Percentiles rank a stretch among this genome's conserved stretches.
These are phyloP conservation scores for Penicillium sp. DNA, from an alignment of 2,329 filamentous ascomycete species.

Conservation along the genomic window DNA sequence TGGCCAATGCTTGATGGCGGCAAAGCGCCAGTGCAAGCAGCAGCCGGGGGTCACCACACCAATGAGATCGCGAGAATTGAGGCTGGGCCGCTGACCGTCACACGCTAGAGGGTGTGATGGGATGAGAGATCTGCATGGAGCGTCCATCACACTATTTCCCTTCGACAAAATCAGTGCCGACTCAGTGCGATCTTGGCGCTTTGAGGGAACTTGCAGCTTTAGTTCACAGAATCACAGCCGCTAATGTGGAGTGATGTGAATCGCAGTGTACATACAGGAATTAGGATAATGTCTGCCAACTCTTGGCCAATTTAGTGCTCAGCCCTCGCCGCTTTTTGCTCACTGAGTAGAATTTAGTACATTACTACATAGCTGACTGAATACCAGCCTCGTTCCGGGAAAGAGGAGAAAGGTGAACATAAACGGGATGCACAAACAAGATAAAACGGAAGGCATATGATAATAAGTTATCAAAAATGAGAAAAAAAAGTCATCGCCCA, in stretches of 20 bases:
- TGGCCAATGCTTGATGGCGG: conserved; percentile 34
- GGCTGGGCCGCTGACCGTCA: conserved; percentile 29
- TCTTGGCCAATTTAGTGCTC: too few species aligned
- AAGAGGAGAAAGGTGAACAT: too few species aligned
- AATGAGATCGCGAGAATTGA: conserved; percentile 25
- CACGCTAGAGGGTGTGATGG: conserved; percentile 37
- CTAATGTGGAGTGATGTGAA: conserved; percentile 11
- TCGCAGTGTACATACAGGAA: conserved; percentile 3
- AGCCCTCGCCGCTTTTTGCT: too few species aligned
- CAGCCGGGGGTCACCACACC: conserved; percentile 23
- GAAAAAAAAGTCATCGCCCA: too few species aligned
- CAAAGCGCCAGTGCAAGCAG: conserved; percentile 34
- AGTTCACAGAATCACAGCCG: conserved; percentile 11
- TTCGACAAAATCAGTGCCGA: neutral
- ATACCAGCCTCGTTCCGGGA: too few species aligned
- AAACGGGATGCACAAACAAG: too few species aligned
- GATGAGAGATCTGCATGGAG: conserved; percentile 27
- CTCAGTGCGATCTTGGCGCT: neutral
- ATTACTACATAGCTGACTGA: too few species aligned
- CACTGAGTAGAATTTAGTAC: too few species aligned
- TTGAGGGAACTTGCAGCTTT: conserved; percentile 6
- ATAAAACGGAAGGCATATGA: neutral
- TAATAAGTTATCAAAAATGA: too few species aligned
- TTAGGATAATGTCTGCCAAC: too few species aligned
- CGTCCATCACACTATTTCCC: conserved; percentile 15